Percentiles rank a stretch among this genome's conserved stretches.
These are phyloP conservation scores for Boletus speciosus DNA, from an alignment of 768 basidiomycete species.

Conservation along the genomic window DNA sequence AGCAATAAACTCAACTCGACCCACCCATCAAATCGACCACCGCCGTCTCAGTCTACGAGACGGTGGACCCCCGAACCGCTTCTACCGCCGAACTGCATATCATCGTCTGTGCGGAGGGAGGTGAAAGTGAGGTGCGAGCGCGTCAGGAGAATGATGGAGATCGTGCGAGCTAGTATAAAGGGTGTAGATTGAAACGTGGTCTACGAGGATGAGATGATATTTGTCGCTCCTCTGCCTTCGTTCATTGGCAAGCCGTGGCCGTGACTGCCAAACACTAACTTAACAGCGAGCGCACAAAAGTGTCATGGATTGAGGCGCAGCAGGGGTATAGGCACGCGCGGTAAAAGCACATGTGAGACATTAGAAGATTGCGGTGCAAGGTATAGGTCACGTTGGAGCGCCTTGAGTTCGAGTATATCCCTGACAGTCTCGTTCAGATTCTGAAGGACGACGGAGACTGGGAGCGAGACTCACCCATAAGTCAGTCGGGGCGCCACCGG, in stretches of 20 bases:
- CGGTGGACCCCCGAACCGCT: no score
- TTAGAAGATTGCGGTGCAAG: constrained; percentile 50
- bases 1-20: no score
- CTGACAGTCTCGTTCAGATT: constrained; percentile 30
- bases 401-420: constrained; percentile 65
- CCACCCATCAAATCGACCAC: no score
- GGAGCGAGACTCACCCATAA: constrained; percentile 56
- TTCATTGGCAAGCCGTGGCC: neutral
- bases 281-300: neutral
- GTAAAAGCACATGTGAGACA: constrained; percentile 41
- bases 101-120: neutral
- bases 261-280: neutral
- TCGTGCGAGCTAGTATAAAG: neutral
- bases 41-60: no score
- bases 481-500: constrained; percentile 59
- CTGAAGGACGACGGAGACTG: neutral
- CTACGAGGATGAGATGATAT: neutral
- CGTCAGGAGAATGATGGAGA: neutral
- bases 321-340: constrained; percentile 59
- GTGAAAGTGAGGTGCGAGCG: neutral
- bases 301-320: constrained; percentile 47
- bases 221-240: neutral
- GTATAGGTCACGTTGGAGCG: constrained; percentile 63
- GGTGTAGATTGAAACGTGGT: neutral
- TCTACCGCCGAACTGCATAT: neutral